Conservation (phyloP, 1,139 yeast genomes). For the Zhuliangozyma blackwelliae region DNA sequence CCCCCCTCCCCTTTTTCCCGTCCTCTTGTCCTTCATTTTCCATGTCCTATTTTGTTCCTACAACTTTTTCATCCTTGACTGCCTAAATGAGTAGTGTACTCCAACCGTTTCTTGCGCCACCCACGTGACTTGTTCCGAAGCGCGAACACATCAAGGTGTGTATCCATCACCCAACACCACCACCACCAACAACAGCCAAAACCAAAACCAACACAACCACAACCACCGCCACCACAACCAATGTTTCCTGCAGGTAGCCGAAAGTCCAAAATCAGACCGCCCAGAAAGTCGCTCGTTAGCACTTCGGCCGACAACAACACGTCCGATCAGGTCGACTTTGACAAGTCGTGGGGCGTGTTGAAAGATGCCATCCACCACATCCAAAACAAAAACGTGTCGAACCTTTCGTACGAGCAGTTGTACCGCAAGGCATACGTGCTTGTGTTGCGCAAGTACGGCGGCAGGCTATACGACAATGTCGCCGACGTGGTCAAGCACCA, state of each 20-base stretch:
- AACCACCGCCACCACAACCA: neutral
- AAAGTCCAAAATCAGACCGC: conserved; percentile 69
- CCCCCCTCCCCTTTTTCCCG: no score
- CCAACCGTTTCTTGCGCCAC: neutral
- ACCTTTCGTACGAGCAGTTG: conserved; percentile 77
- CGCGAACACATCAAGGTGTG: neutral
- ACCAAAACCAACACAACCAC: no score
- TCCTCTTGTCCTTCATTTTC: no score
- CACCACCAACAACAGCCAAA: no score
- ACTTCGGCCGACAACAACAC: conserved; percentile 9
- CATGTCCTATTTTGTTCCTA: no score
- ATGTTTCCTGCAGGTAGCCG: conserved; percentile 42
- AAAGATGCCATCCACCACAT: conserved; percentile 76
- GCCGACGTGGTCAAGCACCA: conserved; percentile 48
- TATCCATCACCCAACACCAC: no score
- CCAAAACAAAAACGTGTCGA: conserved; percentile 67
- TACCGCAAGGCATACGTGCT: conserved; percentile 79
- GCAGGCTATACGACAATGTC: conserved; percentile 62
- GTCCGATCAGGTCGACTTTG: conserved; percentile 49
- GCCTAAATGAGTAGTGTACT: no score
- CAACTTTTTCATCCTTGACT: no score
- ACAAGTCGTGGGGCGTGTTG: conserved; percentile 65
- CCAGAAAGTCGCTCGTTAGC: conserved; percentile 47
- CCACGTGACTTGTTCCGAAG: neutral
- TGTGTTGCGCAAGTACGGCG: conserved; percentile 73